Percentiles rank a stretch among this genome's conserved stretches.
Evolutionary conservation across 257 asterid genomes (phyloP).

Genomic region (Penstemon davidsonii): DNA sequence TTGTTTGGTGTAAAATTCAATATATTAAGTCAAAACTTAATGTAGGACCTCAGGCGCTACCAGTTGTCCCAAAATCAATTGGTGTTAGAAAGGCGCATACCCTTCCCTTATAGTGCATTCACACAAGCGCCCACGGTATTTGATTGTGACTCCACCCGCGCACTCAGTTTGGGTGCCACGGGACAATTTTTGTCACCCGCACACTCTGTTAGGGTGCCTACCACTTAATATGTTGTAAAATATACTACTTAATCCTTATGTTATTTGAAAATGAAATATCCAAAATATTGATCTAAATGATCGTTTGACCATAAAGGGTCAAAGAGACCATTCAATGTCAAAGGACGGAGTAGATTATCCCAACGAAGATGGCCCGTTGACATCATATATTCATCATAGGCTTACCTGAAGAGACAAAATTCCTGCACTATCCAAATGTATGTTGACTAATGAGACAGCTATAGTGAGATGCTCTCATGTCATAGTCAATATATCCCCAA

Average conservation of each 20-base stretch:
- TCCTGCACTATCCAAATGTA: neutral
- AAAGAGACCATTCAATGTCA: neutral
- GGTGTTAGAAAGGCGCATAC: no score
- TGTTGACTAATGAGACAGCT: conserved; percentile 2
- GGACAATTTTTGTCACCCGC: no score
- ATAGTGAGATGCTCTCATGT: conserved; percentile 4
- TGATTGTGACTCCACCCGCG: no score
- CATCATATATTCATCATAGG: conserved; percentile 18
- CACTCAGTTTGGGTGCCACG: no score
- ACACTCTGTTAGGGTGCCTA: no score
- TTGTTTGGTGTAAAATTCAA: conserved; percentile 13
- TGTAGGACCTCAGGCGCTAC: no score
- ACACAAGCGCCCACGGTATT: no score
- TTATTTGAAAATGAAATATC: neutral
- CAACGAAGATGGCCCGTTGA: conserved; percentile 4
- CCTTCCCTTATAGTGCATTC: no score
- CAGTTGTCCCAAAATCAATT: no score
- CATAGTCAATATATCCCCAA: conserved; percentile 4
- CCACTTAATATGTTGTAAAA: neutral
- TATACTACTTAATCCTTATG: neutral
- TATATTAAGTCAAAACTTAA: conserved; percentile 7
- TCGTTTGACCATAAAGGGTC: conserved; percentile 9
- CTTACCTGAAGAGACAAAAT: conserved; percentile 6
- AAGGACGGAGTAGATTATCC: neutral
- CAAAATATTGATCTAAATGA: neutral